Evolutionary conservation across 2,329 filamentous ascomycete genomes (phyloP).

Genomic region (Amauroascus niger): DNA sequence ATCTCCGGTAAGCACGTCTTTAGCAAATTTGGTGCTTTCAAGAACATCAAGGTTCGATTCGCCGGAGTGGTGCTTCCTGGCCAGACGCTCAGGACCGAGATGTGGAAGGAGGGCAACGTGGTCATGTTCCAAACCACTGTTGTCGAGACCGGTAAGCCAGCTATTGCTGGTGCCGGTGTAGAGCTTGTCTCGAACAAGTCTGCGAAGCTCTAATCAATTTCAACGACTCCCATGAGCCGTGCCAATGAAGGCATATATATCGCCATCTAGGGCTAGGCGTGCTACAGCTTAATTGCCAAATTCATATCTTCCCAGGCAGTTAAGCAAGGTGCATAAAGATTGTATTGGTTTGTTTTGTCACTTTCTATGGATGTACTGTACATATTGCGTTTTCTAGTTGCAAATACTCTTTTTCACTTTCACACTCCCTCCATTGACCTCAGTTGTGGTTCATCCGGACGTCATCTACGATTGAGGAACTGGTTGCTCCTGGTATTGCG

Average conservation of each 20-base stretch:
- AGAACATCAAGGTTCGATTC: slow-evolving; percentile 89
- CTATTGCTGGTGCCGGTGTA: slow-evolving; percentile 69
- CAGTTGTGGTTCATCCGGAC: too few relatives aligned
- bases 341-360: neutral
- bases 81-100: slow-evolving; percentile 83
- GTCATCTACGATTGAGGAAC: too few relatives aligned
- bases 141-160: slow-evolving; percentile 84
- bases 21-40: slow-evolving; percentile 69
- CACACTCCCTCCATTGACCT: neutral
- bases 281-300: neutral
- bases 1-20: slow-evolving; percentile 84
- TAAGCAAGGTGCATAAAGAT: neutral
- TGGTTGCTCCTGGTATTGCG: too few relatives aligned
- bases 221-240: neutral
- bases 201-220: slow-evolving; percentile 15
- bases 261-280: neutral
- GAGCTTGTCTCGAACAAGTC: slow-evolving; percentile 43
- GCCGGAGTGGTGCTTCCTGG: slow-evolving; percentile 76
- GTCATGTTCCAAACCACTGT: slow-evolving; percentile 81
- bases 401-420: neutral
- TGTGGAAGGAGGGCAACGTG: slow-evolving; percentile 79
- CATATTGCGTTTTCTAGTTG: neutral
- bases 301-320: neutral
- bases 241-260: neutral
- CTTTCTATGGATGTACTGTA: neutral